Evolutionary conservation across 2,329 filamentous ascomycete species (phyloP).

Genomic region (Epichloe elymi): DNA sequence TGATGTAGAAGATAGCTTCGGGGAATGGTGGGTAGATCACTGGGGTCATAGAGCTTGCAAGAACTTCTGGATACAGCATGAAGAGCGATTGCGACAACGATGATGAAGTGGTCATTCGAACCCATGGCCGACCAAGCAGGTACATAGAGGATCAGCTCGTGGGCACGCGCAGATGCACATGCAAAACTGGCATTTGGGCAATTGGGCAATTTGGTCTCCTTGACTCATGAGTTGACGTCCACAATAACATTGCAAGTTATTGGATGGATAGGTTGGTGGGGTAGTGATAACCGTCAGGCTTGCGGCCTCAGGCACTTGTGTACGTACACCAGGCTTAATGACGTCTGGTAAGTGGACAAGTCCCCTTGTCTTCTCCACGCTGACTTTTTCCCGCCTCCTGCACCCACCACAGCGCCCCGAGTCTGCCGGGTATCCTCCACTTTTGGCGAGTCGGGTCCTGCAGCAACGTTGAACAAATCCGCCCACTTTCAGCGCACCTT

Average conservation of each 20-base stretch:
- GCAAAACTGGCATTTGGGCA: no score
- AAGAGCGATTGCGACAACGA: constrained; percentile 53
- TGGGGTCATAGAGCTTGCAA: constrained; percentile 71
- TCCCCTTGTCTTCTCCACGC: constrained; percentile 1
- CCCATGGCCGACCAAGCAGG: no score
- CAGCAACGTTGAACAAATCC: neutral
- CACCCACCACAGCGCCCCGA: neutral
- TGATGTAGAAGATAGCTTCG: constrained; percentile 77
- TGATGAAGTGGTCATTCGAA: constrained; percentile 22
- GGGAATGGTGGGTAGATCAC: constrained; percentile 91
- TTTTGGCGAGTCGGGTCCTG: neutral
- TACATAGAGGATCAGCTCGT: no score
- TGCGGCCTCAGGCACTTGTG: no score
- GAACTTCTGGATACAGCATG: constrained; percentile 76
- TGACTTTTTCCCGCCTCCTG: neutral
- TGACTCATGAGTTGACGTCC: no score
- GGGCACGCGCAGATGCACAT: no score
- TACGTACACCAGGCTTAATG: neutral
- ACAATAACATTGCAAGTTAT: no score
- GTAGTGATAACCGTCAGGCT: no score
- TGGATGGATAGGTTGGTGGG: no score
- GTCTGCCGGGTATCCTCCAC: neutral
- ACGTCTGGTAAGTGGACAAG: neutral
- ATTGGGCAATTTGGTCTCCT: no score
- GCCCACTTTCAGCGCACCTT: neutral